Evolutionary conservation across 2,329 filamentous ascomycete species (phyloP).

Genomic region (Scedosporium dehoogii): DNA sequence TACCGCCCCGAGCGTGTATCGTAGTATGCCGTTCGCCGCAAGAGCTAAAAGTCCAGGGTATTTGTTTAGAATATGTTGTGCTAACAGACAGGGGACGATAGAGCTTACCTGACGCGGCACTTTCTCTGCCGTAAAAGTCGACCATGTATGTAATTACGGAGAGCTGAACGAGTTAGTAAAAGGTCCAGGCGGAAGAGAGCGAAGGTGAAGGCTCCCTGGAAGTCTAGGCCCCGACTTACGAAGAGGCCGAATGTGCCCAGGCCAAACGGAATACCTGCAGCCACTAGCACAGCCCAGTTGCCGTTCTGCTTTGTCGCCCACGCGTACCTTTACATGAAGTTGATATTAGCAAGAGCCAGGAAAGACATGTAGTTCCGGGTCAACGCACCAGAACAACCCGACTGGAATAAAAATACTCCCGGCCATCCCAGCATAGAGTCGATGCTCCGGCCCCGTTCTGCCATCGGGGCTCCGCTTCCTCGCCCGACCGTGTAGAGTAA

Average conservation of each 20-base stretch:
- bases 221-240: neutral
- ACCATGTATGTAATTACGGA: slow-evolving; percentile 12
- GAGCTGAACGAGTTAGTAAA: neutral
- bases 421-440: slow-evolving; percentile 12
- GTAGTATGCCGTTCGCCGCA: slow-evolving; percentile 33
- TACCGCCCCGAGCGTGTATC: slow-evolving; percentile 27
- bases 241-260: neutral
- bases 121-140: slow-evolving; percentile 12
- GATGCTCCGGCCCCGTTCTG: slow-evolving; percentile 10
- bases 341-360: no score
- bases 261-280: slow-evolving; percentile 12
- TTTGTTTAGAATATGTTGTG: no score
- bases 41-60: slow-evolving; percentile 6
- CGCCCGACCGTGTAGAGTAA: neutral
- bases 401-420: slow-evolving; percentile 11
- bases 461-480: neutral
- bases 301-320: neutral
- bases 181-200: no score
- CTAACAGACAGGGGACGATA: no score
- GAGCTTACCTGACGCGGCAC: slow-evolving; percentile 9
- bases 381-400: slow-evolving; percentile 11
- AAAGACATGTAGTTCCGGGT: neutral
- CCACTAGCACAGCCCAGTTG: slow-evolving; percentile 12
- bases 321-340: slow-evolving; percentile 7
- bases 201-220: no score